Evolutionary conservation across 768 basidiomycete species (phyloP).

Genomic region (Leccinum disarticulatum): DNA sequence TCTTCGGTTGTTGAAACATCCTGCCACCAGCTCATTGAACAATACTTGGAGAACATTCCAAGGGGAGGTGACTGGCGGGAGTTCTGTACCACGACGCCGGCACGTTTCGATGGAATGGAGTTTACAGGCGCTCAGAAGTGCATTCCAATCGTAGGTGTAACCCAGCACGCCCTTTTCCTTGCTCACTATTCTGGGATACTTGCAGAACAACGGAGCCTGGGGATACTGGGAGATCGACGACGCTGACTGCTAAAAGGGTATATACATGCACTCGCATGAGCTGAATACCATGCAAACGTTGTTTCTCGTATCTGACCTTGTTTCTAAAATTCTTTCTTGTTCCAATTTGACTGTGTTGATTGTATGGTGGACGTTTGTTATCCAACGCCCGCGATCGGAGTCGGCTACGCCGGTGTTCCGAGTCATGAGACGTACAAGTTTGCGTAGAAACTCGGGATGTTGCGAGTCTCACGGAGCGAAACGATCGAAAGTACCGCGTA

Average conservation of each 20-base stretch:
- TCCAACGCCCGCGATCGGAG: too few species aligned
- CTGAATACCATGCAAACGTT: too few species aligned
- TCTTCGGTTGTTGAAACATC: background rate
- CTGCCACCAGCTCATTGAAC: constrained; percentile 29
- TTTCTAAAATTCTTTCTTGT: too few species aligned
- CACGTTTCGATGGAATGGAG: constrained; percentile 22
- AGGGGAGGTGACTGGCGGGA: constrained; percentile 29
- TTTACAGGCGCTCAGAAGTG: constrained; percentile 28
- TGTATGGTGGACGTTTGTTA: too few species aligned
- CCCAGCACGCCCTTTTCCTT: background rate
- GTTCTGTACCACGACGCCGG: constrained; percentile 37
- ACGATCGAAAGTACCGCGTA: background rate
- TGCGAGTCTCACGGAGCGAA: background rate
- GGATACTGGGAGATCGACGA: too few species aligned
- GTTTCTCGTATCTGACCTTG: too few species aligned
- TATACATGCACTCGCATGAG: too few species aligned
- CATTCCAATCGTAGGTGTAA: constrained; percentile 10
- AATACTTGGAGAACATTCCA: constrained; percentile 30
- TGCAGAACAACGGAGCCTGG: too few species aligned
- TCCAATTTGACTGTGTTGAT: too few species aligned
- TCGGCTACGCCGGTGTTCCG: too few species aligned
- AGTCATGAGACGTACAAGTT: background rate
- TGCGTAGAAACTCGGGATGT: background rate
- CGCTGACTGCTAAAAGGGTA: too few species aligned
- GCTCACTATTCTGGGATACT: too few species aligned